Evolutionary conservation across 225 moss, liverwort and hornwort species (phyloP), one percentile per base, ranked within the genome.

Genomic region (Takakia lepidozioides): DNA sequence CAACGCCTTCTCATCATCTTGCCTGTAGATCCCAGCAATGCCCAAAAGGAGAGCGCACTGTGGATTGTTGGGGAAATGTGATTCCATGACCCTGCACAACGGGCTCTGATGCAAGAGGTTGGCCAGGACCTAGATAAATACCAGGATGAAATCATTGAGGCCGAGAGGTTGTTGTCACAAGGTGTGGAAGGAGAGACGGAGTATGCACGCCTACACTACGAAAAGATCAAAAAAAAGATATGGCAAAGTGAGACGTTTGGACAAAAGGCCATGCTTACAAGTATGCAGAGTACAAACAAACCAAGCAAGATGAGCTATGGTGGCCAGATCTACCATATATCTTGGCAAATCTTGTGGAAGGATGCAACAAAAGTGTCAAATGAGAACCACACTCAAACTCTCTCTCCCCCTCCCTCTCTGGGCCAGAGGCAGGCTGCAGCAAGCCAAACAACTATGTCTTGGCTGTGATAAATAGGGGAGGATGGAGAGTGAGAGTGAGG

Each of bases 51-150:
- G n/a, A n/a, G n/a, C n/a, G n/a, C n/a, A n/a, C n/a, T n/a, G n/a
- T n/a, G n/a, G n/a, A n/a, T n/a, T n/a, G n/a, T n/a, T n/a, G n/a
- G n/a, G n/a, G n/a, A n/a, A n/a, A n/a, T n/a, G n/a, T n/a, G n/a
- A n/a, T n/a, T n/a, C n/a, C n/a, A 52, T 19, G 82, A 91, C 62
- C 45, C 74, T 16, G 57, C 66, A 21, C 73, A 76, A 47, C 85
- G 76, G 24, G 63, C 68, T 5, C 2, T 88, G 38, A 99, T 99
- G 60, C 66, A 69, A 20, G 87, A 99, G 55, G 60, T 99, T 29
- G 98, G 98, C 11, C 87, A 87, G 68, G 98, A 99, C 57, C 74
- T 99, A 49, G 87, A 99, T 30, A 78, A 71, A 63, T 99, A 91
- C 2, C 87, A 91, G 59, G 98, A 91, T 29, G 98, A 99, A 66